phyloP scores from a whole-genome alignment of 106 monocot species.

The Phalaenopsis aphrodite region DNA sequence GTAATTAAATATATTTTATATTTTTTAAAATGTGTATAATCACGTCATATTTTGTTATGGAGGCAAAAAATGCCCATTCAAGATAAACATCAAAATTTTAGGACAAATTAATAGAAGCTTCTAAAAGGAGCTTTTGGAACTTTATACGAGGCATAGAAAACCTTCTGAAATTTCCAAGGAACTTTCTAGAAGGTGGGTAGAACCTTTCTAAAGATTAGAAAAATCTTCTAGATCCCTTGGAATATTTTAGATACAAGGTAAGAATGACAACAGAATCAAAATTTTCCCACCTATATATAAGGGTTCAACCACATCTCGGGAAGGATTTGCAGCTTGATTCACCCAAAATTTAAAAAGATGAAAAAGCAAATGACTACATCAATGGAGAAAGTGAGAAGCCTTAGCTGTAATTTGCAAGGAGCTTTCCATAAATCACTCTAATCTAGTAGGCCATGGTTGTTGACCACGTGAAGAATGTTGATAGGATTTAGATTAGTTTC shows the following conservation, averaged over 20 bases:
- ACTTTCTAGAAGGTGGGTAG: not conserved
- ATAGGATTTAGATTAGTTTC: no score
- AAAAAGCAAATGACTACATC: no score
- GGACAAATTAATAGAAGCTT: not conserved
- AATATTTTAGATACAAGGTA: not conserved
- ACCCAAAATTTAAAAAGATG: no score
- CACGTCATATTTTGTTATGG: not conserved
- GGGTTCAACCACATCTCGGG: not conserved
- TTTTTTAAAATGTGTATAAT: not conserved
- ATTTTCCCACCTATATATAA: not conserved
- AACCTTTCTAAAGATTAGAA: not conserved
- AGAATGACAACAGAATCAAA: not conserved
- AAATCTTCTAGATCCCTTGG: not conserved
- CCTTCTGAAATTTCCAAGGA: not conserved
- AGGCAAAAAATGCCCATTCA: not conserved
- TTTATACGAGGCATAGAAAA: not conserved
- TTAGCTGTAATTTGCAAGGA: no score
- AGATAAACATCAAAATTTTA: not conserved
- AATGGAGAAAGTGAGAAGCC: no score
- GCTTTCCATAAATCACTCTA: no score
- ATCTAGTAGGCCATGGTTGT: no score
- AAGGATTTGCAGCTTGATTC: no score
- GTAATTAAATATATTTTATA: not conserved
- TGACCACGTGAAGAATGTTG: no score
- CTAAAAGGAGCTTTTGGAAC: not conserved